A percentile compares a stretch with the other conserved stretches of the same genome.
Conservation (phyloP, 352 stramenopile genomes). For the Phytophthora pini region DNA sequence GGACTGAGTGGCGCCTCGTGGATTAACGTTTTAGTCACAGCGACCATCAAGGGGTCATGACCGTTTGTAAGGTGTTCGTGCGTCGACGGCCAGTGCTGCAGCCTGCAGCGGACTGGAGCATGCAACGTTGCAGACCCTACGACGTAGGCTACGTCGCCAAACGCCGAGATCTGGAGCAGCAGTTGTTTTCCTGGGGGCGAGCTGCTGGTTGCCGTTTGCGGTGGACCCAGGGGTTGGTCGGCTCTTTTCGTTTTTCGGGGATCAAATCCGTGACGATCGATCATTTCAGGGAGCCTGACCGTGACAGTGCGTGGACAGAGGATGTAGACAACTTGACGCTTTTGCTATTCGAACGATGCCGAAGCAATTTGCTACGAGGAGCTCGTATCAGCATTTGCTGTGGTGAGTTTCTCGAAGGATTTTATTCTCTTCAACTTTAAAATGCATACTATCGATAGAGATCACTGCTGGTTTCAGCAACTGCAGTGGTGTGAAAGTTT, state of each 20-base stretch:
- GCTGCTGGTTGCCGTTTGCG: neutral
- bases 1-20: too few species aligned
- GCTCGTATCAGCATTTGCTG: neutral
- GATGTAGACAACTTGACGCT: neutral
- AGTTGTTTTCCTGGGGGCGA: neutral
- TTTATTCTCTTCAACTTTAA: neutral
- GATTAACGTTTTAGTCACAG: conserved; percentile 7
- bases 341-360: conserved; percentile 1
- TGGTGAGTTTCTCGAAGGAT: neutral
- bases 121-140: neutral
- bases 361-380: neutral
- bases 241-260: neutral
- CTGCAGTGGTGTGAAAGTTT: neutral
- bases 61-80: conserved; percentile 3
- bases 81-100: neutral
- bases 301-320: too few species aligned
- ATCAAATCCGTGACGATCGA: neutral
- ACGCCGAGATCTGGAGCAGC: neutral
- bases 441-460: neutral
- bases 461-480: too few species aligned
- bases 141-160: too few species aligned
- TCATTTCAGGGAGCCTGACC: neutral
- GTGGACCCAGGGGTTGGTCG: neutral
- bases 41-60: conserved; percentile 11
- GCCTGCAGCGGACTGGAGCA: neutral